Evolutionary conservation across 306 rosid species (phyloP).

Genomic region (Dalbergia cochinchinensis): DNA sequence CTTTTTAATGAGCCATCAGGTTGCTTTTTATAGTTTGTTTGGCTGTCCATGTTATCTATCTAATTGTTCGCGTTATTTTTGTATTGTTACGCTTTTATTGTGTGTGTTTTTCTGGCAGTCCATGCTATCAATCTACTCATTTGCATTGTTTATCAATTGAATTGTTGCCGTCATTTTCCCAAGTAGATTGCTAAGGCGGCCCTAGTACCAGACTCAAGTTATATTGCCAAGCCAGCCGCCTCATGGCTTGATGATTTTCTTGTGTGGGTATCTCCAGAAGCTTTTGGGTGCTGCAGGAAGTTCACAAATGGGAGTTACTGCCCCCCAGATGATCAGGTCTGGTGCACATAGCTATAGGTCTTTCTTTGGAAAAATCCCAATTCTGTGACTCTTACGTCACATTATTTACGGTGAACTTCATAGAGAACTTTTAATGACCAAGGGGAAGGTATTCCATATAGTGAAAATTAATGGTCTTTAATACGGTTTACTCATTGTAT

Average conservation of each 20-base stretch:
- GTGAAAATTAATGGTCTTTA: conserved; percentile 22
- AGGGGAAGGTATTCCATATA: conserved; percentile 19
- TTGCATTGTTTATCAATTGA: too few relatives aligned
- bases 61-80: conserved; percentile 29
- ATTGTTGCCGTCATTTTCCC: conserved; percentile 34
- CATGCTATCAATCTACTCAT: background rate
- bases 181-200: conserved; percentile 85
- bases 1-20: conserved; percentile 25
- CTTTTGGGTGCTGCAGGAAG: conserved; percentile 99
- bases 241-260: conserved; percentile 99
- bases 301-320: conserved; percentile 86
- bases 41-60: conserved; percentile 27
- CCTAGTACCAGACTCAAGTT: conserved; percentile 81
- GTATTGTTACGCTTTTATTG: conserved; percentile 17
- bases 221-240: conserved; percentile 98
- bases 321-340: conserved; percentile 98
- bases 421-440: background rate
- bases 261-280: conserved; percentile 99
- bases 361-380: conserved; percentile 12
- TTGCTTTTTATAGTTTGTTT: conserved; percentile 28
- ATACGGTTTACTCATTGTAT: conserved; percentile 30
- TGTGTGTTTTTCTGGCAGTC: background rate
- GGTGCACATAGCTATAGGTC: conserved; percentile 25
- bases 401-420: background rate
- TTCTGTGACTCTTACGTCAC: conserved; percentile 23